phyloP scores from a whole-genome alignment of 306 rosid genomes.

The Quercus engelmannii region DNA sequence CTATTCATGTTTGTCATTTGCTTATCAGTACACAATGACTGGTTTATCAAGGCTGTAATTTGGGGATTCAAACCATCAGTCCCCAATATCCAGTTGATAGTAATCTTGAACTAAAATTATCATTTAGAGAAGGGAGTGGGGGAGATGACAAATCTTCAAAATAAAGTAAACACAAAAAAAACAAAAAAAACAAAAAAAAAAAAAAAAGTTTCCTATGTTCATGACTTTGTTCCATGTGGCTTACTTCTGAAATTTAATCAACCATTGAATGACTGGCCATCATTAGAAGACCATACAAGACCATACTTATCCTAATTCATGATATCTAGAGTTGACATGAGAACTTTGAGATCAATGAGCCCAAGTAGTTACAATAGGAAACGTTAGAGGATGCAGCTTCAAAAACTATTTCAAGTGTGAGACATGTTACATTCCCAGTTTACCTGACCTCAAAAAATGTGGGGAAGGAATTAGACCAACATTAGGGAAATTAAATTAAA shows the following conservation, averaged over 20 bases:
- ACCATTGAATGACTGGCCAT: background rate
- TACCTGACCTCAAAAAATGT: background rate
- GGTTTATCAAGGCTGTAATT: too few species aligned
- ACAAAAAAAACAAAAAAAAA: rapidly evolving
- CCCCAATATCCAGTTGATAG: too few species aligned
- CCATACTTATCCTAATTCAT: background rate
- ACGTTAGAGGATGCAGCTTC: background rate
- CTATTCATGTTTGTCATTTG: too few species aligned
- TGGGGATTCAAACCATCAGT: too few species aligned
- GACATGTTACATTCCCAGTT: background rate
- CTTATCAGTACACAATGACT: too few species aligned
- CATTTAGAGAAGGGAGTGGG: background rate
- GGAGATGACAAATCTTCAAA: background rate
- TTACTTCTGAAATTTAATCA: background rate
- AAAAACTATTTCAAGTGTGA: background rate
- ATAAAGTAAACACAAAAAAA: background rate
- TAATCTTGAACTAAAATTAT: background rate
- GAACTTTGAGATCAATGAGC: too few species aligned
- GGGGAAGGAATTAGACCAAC: background rate
- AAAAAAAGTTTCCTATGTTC: background rate
- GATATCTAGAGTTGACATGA: background rate
- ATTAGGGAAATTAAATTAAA: background rate
- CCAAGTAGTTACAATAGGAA: too few species aligned
- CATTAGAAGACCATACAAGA: background rate
- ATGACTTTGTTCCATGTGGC: background rate